These are phyloP conservation scores for Microglena sp. DNA, from an alignment of 139 green algal species.

Conservation along the genomic window DNA sequence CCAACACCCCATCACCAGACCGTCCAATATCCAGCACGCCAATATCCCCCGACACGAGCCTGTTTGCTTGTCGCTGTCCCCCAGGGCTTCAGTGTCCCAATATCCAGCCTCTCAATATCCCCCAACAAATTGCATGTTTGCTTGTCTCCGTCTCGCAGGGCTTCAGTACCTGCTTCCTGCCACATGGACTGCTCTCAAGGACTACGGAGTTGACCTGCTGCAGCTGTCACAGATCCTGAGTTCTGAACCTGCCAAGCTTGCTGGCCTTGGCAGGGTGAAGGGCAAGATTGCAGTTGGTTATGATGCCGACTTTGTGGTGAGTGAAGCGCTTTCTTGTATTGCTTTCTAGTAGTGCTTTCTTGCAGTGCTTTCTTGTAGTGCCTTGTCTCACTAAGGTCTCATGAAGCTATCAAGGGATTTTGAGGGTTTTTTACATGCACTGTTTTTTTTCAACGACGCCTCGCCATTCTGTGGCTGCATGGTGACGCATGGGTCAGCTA, in stretches of 20 bases:
- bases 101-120: too few species aligned
- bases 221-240: conserved; percentile 35
- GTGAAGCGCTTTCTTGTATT: neutral
- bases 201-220: conserved; percentile 14
- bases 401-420: neutral
- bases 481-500: too few species aligned
- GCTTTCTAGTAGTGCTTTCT: neutral
- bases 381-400: neutral
- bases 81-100: too few species aligned
- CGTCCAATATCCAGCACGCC: too few species aligned
- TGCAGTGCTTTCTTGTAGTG: neutral
- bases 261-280: conserved; percentile 48
- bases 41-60: too few species aligned
- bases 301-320: conserved; percentile 84
- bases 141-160: conserved; percentile 23
- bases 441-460: too few species aligned
- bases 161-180: conserved; percentile 81
- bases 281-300: conserved; percentile 53
- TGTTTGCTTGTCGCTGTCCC: too few species aligned
- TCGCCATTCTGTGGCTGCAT: too few species aligned
- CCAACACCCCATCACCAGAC: too few species aligned
- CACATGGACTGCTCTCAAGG: conserved; percentile 55
- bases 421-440: neutral
- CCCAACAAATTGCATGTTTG: too few species aligned
- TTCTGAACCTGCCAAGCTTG: conserved; percentile 51